Evolutionary conservation across 2,329 filamentous ascomycete genomes (phyloP).

Genomic region (Diplodia sapinea): DNA sequence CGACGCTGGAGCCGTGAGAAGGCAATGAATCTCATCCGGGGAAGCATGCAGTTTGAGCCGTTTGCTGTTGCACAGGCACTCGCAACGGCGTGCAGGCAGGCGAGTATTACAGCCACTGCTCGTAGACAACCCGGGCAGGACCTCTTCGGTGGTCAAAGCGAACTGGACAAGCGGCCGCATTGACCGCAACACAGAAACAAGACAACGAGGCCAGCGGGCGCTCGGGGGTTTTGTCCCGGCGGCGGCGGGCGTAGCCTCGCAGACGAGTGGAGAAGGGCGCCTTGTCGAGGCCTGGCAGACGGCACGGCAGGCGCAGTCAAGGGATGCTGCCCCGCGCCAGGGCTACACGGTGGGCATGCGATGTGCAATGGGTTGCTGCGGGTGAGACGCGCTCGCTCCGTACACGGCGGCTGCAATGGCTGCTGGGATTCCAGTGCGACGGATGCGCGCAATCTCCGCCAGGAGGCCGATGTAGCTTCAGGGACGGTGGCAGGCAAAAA

Average conservation of each 20-base stretch:
- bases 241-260: too few relatives aligned
- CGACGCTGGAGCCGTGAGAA: too few relatives aligned
- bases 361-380: background rate
- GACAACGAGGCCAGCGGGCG: background rate
- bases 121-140: background rate
- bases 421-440: background rate
- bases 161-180: background rate
- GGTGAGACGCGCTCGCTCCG: conserved; percentile 5
- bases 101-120: background rate
- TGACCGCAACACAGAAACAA: background rate
- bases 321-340: background rate
- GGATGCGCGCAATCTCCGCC: conserved; percentile 1
- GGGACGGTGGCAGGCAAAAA: background rate
- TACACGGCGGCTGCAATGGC: background rate
- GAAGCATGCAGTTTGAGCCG: background rate
- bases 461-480: background rate
- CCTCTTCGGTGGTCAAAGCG: background rate
- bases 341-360: background rate
- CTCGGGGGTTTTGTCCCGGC: background rate
- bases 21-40: too few relatives aligned
- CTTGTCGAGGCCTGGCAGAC: background rate
- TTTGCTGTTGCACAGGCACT: background rate
- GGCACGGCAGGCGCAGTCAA: conserved; percentile 6
- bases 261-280: background rate
- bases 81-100: background rate